Base-by-base conservation (phyloP, 805 yeast species). In the Sungouiozyma ichnusensis region DNA sequence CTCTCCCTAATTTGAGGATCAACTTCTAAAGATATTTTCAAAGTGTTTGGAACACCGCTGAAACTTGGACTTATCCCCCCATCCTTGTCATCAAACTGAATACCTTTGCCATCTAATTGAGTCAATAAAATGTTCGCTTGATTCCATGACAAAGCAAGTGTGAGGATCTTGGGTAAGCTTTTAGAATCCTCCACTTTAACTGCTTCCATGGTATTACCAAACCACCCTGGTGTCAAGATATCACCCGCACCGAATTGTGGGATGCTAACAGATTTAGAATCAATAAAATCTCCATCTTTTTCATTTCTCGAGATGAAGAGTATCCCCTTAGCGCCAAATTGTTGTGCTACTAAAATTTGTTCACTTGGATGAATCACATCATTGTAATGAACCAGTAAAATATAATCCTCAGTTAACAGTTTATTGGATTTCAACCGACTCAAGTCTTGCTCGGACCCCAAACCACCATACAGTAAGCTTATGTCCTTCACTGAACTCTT, bases 151-250 rank as follows among this genome's bases (percentile, higher is more conserved):
- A 87, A 64, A 0, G 96, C 88, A 0, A 85, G 66, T 6, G 83
- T 71, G 1, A 95, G 94, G 3, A 90, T 75, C 15, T 76, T 71
- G 1, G 94, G 83, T 2, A 84, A 67, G 33, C 74, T 66, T 4
- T 56, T 57, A 0, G 84, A 73, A 14, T 73, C 63, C 4, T 66
- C 60, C 64, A 77, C 64, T 13, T 60, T 63, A 15, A 66, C 54
- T 42, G 68, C 66, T 14, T 66, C 66, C 33, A 64, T 64, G 17
- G 74, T 64, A 0, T 80, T 68, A 3, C 57, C 57, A 18, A 45
- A 39, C 79, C 81, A 77, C 2, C 94, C 95, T 0, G 95, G 94
- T 2, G 83, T 72, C 31, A 84, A 57, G 3, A 86, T 74, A 58
- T 87, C 92, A 7, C 97, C 97, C 1, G 90, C 74, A 44, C 76